Conservation (phyloP, 306 rosid species). For the Inga leiocalycina region DNA sequence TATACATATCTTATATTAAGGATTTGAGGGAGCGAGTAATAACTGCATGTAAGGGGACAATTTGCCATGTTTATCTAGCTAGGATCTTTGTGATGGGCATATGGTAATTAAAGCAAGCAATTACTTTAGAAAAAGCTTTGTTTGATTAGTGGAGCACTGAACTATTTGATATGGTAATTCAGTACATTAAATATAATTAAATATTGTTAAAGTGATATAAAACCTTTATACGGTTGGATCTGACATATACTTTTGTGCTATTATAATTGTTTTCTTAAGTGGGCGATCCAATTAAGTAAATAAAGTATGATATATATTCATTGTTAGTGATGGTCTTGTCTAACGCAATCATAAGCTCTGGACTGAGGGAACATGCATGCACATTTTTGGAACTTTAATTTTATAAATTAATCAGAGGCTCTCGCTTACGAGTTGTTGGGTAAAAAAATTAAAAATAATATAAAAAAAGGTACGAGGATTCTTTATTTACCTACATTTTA, state of each 20-base stretch:
- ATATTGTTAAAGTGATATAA: slow-evolving; percentile 35
- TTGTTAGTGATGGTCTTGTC: slow-evolving; percentile 33
- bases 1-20: too few species aligned
- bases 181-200: slow-evolving; percentile 26
- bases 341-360: slow-evolving; percentile 40
- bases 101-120: slow-evolving; percentile 29
- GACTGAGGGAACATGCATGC: slow-evolving; percentile 35
- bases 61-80: slow-evolving; percentile 8
- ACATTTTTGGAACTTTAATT: slow-evolving; percentile 29
- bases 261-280: slow-evolving; percentile 26
- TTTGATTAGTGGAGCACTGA: slow-evolving; percentile 54
- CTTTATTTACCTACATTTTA: slow-evolving; percentile 20
- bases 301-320: slow-evolving; percentile 35
- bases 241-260: slow-evolving; percentile 35
- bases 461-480: slow-evolving; percentile 35
- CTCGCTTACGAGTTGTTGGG: slow-evolving; percentile 8
- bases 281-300: slow-evolving; percentile 31
- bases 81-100: slow-evolving; percentile 29
- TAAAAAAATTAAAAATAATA: slow-evolving; percentile 14
- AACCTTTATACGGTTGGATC: slow-evolving; percentile 40
- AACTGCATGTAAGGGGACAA: slow-evolving; percentile 15
- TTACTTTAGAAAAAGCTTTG: slow-evolving; percentile 33
- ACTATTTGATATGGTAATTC: slow-evolving; percentile 34
- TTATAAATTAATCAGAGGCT: background rate
- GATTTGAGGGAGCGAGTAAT: background rate